Evolutionary conservation across 2,329 filamentous ascomycete genomes (phyloP).

Genomic region (Colletotrichum gloeosporioides): DNA sequence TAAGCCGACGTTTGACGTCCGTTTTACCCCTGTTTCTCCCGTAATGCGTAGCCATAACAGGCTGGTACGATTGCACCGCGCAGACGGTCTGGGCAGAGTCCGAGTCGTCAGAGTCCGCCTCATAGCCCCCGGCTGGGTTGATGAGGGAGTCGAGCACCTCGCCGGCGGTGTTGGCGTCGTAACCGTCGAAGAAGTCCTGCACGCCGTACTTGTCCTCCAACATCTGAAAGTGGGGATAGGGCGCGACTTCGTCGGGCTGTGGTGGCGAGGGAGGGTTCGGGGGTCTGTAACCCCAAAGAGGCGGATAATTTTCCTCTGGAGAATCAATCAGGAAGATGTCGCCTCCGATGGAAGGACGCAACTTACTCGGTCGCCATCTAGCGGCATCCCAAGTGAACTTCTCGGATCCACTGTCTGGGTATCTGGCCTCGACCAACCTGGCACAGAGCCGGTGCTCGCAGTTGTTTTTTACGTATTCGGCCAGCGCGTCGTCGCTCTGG

Average conservation of each 20-base stretch:
- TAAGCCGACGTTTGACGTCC: not conserved
- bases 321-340: not conserved
- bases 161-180: not conserved
- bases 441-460: not conserved
- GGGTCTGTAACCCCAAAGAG: not conserved
- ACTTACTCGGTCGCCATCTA: not conserved
- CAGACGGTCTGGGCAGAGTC: not conserved
- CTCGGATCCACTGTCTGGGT: not conserved
- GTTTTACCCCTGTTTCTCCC: not conserved
- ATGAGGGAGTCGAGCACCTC: not conserved
- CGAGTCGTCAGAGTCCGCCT: not conserved
- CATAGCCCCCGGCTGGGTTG: not conserved
- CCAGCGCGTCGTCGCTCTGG: not conserved
- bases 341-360: not conserved
- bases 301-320: fast-evolving
- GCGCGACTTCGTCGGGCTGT: not conserved
- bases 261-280: not conserved
- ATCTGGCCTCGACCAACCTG: not conserved
- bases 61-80: not conserved
- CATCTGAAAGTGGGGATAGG: not conserved
- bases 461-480: not conserved
- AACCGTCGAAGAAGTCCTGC: not conserved
- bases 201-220: not conserved
- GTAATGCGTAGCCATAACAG: not conserved
- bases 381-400: not conserved